Evolutionary conservation across 345 rosid genomes (phyloP).

Genomic region (Erucastrum elatum): DNA sequence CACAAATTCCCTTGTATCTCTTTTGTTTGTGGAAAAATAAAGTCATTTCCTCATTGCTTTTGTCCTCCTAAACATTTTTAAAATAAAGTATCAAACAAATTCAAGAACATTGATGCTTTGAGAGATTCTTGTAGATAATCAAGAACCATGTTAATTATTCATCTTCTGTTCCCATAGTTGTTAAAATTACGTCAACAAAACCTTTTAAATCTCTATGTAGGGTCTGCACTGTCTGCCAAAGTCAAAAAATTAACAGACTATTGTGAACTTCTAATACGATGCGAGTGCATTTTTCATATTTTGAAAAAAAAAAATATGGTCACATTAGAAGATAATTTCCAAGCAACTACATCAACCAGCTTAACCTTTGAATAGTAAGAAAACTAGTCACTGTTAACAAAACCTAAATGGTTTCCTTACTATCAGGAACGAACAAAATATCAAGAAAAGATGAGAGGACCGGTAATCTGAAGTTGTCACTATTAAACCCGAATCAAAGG

Average conservation of each 20-base stretch:
- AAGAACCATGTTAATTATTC: neutral
- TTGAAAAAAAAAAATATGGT: neutral
- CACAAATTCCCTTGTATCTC: neutral
- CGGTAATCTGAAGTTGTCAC: neutral
- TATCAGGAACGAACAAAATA: neutral
- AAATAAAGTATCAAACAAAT: neutral
- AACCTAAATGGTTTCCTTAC: neutral
- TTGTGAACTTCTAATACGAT: neutral
- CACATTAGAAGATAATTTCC: neutral
- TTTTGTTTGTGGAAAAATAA: neutral
- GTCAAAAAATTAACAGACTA: neutral
- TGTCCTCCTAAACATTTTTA: neutral
- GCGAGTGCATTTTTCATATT: neutral
- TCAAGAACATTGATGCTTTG: neutral
- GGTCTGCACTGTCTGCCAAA: neutral
- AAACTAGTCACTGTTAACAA: neutral
- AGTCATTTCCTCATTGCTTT: neutral
- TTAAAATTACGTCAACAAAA: neutral
- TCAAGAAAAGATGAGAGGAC: neutral
- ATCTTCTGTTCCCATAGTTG: neutral
- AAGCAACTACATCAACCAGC: neutral
- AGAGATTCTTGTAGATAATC: neutral
- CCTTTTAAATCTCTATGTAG: neutral
- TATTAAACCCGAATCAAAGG: neutral
- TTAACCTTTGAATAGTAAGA: neutral